Evolutionary conservation across 192 early-diverging fungal species (phyloP).

Genomic region (Fimicolochytrium jonesii): DNA sequence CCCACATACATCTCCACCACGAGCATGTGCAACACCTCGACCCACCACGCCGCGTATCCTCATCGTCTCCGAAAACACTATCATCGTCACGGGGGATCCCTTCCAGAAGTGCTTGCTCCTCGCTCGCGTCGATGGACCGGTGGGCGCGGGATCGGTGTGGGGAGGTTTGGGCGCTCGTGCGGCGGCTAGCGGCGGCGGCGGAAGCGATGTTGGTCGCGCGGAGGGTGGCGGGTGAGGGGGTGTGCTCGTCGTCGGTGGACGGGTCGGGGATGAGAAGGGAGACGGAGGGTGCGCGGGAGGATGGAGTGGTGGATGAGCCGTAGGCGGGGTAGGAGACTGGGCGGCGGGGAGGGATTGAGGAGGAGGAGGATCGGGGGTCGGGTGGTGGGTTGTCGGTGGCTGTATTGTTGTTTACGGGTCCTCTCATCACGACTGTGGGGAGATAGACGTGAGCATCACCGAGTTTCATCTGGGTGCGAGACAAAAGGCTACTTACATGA

Average conservation of each 20-base stretch:
- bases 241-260: neutral
- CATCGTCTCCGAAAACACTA: neutral
- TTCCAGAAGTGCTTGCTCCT: conserved; percentile 5
- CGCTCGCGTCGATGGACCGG: neutral
- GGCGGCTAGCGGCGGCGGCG: neutral
- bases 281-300: neutral
- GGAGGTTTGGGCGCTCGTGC: neutral
- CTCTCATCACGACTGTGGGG: neutral
- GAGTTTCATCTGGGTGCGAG: neutral
- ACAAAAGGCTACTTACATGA: neutral
- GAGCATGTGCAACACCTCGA: neutral
- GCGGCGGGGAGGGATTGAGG: neutral
- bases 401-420: neutral
- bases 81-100: neutral
- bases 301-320: too few species aligned
- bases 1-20: neutral
- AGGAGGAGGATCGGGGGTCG: neutral
- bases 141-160: too few species aligned
- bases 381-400: neutral
- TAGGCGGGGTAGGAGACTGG: conserved; percentile 1
- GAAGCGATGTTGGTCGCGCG: neutral
- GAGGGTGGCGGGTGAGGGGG: neutral
- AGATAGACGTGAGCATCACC: neutral
- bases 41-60: neutral
- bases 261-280: neutral